Evolutionary conservation across 2,329 filamentous ascomycete genomes (phyloP), one percentile per base, ranked within the genome.

Genomic region (Byssothecium circinans): DNA sequence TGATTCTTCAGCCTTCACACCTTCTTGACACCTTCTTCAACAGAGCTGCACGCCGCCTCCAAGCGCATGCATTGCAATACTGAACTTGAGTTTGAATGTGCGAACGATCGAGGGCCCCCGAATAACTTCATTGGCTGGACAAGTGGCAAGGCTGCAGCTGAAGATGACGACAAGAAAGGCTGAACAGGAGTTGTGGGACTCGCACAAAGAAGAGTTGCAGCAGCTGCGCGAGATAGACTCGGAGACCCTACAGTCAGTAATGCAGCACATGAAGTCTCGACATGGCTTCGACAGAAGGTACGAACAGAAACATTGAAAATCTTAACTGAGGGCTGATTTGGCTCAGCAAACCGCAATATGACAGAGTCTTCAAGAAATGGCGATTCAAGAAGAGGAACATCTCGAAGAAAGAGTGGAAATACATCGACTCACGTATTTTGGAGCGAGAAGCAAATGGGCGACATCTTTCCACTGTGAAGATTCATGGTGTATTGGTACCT

Each of bases 311-410:
- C 29, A 14, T 17, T 35, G n/a, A n/a, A n/a, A n/a, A 19, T 12
- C 29, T 32, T 17, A 12, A 10, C n/a, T 22, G 5, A 4, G 12
- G 15, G 25, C n/a, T 14, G 14, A 8, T 27, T 14, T 14, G 14
- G 30, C 8, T 43, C 17, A 43, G 41, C 14, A 36, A 36, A 25
- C 14, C 41, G 29, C 41, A 43, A 25, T 43, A 35, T 25, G 30
- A 43, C n/a, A 35, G 30, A 17, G 30, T 43, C 10, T 43, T 43
- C 18, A 43, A 43, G 20, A 36, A 36, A 35, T 43, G 41, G 41
- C 15, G 8, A n/a, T 43, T 35, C 41, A 43, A 25, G 41, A 43
- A 35, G 17, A 42, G 30, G 19, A 35, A 43, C 23, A 18, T 43
- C 10, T 35, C 41, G 7, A 43, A 25, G 15, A 29, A 43, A 18